A percentile compares a stretch with the other conserved stretches of the same genome.
Conservation (phyloP, 768 basidiomycete species). For the Amanita fuliginea region DNA sequence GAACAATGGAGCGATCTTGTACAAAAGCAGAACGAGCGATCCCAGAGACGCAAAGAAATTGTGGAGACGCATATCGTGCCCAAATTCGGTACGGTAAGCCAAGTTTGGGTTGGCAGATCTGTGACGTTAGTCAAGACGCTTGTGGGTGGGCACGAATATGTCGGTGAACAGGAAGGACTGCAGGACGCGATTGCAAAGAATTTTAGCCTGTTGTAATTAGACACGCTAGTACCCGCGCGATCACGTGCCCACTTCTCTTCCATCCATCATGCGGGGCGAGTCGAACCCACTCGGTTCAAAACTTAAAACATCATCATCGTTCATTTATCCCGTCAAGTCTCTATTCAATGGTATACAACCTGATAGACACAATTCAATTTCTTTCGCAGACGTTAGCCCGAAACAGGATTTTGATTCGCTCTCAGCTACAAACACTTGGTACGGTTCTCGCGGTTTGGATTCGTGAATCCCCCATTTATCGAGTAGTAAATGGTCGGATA, state of each 20-base stretch:
- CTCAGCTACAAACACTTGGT: background rate
- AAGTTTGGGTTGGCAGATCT: conserved; percentile 28
- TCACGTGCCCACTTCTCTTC: background rate
- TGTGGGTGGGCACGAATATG: conserved; percentile 51
- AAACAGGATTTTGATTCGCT: background rate
- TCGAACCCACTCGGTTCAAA: background rate
- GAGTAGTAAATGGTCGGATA: background rate
- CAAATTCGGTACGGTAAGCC: conserved; percentile 48
- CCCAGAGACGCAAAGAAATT: conserved; percentile 28
- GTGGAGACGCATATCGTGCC: conserved; percentile 34
- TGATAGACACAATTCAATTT: conserved; percentile 8
- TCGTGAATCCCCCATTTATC: background rate
- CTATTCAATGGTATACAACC: conserved; percentile 27
- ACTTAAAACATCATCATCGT: conserved; percentile 13
- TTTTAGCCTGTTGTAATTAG: conserved; percentile 17
- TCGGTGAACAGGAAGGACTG: conserved; percentile 62
- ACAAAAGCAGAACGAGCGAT: conserved; percentile 28
- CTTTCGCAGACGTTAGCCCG: background rate
- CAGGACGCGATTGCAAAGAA: conserved; percentile 47
- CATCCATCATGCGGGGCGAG: background rate
- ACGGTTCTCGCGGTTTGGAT: background rate
- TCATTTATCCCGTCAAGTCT: conserved; percentile 30
- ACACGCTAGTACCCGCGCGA: background rate
- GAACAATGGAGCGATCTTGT: conserved; percentile 36
- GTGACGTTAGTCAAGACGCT: conserved; percentile 50